phyloP scores from a whole-genome alignment of 306 rosid species.

The Inga oerstediana region DNA sequence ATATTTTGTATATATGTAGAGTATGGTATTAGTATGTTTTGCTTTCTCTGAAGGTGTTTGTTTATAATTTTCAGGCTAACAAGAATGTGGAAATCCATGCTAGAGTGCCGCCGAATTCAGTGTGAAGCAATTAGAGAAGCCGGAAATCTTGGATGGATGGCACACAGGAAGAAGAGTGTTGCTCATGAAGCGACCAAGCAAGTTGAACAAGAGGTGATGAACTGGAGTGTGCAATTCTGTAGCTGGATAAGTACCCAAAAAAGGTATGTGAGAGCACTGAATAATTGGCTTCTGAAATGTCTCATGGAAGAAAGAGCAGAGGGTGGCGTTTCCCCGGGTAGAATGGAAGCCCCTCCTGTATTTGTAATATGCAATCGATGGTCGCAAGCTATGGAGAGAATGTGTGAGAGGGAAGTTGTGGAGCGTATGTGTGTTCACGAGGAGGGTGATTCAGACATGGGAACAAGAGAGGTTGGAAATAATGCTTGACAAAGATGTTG shows the following conservation, averaged over 20 bases:
- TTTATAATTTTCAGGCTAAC: slow-evolving; percentile 58
- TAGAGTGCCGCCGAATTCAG: slow-evolving; percentile 85
- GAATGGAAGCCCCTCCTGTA: slow-evolving; percentile 86
- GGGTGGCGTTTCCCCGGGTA: slow-evolving; percentile 82
- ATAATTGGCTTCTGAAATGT: slow-evolving; percentile 87
- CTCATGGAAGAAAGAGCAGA: slow-evolving; percentile 81
- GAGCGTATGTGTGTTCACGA: slow-evolving; percentile 66
- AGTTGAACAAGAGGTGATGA: slow-evolving; percentile 78
- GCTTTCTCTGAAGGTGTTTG: background rate
- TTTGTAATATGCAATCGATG: slow-evolving; percentile 93
- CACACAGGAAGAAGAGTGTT: slow-evolving; percentile 67
- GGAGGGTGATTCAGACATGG: slow-evolving; percentile 76
- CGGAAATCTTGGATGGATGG: slow-evolving; percentile 68
- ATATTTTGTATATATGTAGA: background rate
- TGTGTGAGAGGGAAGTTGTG: slow-evolving; percentile 87
- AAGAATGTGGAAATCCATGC: slow-evolving; percentile 95
- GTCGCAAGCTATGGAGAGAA: slow-evolving; percentile 86
- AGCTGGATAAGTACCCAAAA: slow-evolving; percentile 87
- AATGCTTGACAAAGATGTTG: slow-evolving; percentile 66
- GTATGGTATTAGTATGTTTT: background rate
- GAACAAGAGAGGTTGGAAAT: slow-evolving; percentile 76
- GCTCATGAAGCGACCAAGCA: slow-evolving; percentile 65
- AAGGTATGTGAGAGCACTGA: slow-evolving; percentile 81
- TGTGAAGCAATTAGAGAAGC: slow-evolving; percentile 84
- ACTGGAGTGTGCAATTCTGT: slow-evolving; percentile 81